Evolutionary conservation across 202 grass and related monocot species (phyloP).

Genomic region (Hordeum pubiflorum): DNA sequence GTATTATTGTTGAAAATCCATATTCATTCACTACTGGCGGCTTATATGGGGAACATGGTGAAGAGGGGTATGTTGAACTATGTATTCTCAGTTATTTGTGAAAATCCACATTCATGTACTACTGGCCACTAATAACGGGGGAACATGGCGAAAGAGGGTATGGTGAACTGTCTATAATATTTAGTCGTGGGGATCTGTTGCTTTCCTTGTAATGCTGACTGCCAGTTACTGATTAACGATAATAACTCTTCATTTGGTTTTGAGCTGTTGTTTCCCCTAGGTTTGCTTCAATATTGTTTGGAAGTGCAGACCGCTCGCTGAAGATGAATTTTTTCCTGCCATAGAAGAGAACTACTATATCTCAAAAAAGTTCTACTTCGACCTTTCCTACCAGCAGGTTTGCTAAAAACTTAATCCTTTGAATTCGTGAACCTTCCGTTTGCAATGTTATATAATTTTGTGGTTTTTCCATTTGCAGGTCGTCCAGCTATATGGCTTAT

Average conservation of each 20-base stretch:
- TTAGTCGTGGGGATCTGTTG: not conserved
- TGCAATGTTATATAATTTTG: conserved; percentile 9
- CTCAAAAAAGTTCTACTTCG: conserved; percentile 51
- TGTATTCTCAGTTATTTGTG: not conserved
- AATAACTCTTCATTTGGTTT: conserved; percentile 20
- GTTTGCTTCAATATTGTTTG: conserved; percentile 54
- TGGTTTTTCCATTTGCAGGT: conserved; percentile 21
- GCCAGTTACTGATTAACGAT: not conserved
- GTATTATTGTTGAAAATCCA: not conserved
- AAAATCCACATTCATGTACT: not conserved
- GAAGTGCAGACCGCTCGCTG: conserved; percentile 49
- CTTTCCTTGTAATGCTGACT: not conserved
- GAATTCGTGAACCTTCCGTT: conserved; percentile 11
- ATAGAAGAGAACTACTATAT: conserved; percentile 55
- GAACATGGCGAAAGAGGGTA: not conserved
- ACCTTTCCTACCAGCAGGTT: conserved; percentile 62
- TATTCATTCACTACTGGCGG: not conserved
- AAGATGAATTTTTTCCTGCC: conserved; percentile 50
- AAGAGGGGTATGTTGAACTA: not conserved
- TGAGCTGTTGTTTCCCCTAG: conserved; percentile 28
- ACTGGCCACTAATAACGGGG: not conserved
- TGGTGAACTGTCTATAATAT: not conserved
- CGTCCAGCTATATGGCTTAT: conserved; percentile 20
- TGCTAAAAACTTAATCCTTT: conserved; percentile 9
- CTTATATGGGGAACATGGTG: not conserved